Percentiles rank a stretch among this genome's conserved stretches.
These are phyloP conservation scores for Durio zibethinus DNA, from an alignment of 345 rosid species.

Conservation along the genomic window DNA sequence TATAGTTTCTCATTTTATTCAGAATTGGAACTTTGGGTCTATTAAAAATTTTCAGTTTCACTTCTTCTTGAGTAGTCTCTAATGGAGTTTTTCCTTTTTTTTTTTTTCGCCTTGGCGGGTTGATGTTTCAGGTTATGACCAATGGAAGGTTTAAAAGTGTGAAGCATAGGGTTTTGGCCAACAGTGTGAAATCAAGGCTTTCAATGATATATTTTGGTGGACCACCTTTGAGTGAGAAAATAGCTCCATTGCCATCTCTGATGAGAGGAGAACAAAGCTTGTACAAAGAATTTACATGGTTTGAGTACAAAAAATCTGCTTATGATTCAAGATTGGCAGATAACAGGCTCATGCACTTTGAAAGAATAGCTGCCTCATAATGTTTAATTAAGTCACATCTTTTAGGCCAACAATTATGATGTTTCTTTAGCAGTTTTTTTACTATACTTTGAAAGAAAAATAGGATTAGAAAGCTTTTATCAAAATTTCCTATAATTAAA, in stretches of 20 bases:
- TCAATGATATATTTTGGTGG: conserved; percentile 92
- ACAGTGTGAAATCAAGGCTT: conserved; percentile 51
- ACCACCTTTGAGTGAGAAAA: conserved; percentile 61
- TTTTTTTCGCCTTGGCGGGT: not conserved
- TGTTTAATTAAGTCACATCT: not conserved
- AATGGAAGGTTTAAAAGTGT: conserved; percentile 89
- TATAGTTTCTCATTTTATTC: not conserved
- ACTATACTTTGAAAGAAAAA: not conserved
- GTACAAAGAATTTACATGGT: conserved; percentile 88
- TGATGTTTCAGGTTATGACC: conserved; percentile 61
- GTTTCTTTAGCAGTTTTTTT: not conserved
- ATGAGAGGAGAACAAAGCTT: conserved; percentile 51
- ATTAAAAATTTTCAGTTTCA: not conserved
- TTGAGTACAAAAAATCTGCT: conserved; percentile 68
- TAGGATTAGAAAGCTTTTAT: not conserved
- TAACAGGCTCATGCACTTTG: conserved; percentile 52
- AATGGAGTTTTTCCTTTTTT: not conserved
- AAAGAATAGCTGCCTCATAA: conserved; percentile 43
- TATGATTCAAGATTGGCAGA: conserved; percentile 62
- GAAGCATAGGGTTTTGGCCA: conserved; percentile 74
- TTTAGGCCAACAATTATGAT: not conserved
- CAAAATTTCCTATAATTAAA: not conserved
- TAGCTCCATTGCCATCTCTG: conserved; percentile 55
- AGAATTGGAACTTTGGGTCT: not conserved
- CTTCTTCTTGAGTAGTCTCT: not conserved